phyloP scores from a whole-genome alignment of 345 rosid species.

The Bretschneidera sinensis region DNA sequence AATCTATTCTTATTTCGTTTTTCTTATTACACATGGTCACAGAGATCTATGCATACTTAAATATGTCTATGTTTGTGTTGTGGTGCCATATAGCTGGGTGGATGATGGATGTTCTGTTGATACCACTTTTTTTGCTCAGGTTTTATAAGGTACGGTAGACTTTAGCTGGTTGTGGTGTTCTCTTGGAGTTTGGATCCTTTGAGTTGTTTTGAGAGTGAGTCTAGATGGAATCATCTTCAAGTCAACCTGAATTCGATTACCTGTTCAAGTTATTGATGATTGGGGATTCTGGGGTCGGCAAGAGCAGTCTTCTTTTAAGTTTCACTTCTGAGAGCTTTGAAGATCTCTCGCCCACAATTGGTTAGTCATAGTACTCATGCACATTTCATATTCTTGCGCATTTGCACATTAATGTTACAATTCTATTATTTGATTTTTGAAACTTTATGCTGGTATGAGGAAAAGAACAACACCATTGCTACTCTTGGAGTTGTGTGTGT shows the following conservation, averaged over 20 bases:
- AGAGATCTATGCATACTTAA: too few relatives aligned
- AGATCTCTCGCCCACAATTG: conserved; percentile 47
- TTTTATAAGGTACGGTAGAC: too few relatives aligned
- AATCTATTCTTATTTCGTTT: too few relatives aligned
- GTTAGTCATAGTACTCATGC: conserved; percentile 22
- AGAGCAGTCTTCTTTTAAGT: conserved; percentile 48
- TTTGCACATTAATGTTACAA: background rate
- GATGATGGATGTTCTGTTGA: too few relatives aligned
- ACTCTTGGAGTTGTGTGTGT: too few relatives aligned
- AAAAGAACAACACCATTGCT: background rate
- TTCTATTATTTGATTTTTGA: too few relatives aligned
- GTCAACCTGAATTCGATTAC: conserved; percentile 30
- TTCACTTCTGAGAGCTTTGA: conserved; percentile 36
- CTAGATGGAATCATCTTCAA: conserved; percentile 26
- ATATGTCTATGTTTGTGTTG: too few relatives aligned
- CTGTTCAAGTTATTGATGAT: conserved; percentile 50
- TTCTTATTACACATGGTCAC: too few relatives aligned
- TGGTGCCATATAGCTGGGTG: too few relatives aligned
- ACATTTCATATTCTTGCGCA: too few relatives aligned
- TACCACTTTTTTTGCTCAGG: too few relatives aligned
- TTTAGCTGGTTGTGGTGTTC: background rate
- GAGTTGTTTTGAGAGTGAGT: background rate
- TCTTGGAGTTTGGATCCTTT: background rate
- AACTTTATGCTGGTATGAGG: background rate
- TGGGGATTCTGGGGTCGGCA: conserved; percentile 56